Conservation (phyloP, 176 grass and related monocot species). For the Eleusine coracana region DNA sequence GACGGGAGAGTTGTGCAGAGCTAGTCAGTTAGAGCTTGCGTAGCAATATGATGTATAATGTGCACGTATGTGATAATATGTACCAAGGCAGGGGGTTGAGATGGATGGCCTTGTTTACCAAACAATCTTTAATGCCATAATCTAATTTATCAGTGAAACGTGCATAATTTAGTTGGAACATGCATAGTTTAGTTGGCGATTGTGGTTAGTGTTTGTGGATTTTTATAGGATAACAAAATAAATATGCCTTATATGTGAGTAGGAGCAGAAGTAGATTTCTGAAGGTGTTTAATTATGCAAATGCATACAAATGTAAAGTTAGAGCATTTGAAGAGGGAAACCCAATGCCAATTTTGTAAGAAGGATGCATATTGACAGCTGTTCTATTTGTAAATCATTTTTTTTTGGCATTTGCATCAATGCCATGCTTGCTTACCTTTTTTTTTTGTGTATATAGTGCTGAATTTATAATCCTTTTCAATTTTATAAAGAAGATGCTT, state of each 20-base stretch:
- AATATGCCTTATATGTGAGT: background rate
- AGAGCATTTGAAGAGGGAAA: constrained; percentile 6
- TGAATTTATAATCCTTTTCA: background rate
- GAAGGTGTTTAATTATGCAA: background rate
- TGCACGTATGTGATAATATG: background rate
- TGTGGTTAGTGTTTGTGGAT: background rate
- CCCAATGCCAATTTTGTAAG: background rate
- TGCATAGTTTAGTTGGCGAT: background rate
- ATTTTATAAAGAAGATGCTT: background rate
- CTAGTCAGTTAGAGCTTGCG: background rate
- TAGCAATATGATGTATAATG: background rate
- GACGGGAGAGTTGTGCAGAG: background rate
- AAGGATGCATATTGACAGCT: background rate
- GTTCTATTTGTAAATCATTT: background rate
- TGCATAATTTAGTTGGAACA: too few relatives aligned
- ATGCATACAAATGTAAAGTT: background rate
- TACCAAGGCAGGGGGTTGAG: background rate
- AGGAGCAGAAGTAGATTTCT: background rate
- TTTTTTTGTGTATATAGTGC: background rate
- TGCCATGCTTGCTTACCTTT: background rate
- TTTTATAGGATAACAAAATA: background rate
- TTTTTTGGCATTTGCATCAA: background rate
- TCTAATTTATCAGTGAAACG: background rate
- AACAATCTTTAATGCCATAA: background rate
- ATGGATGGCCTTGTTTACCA: background rate